Base-by-base conservation (phyloP, 116 monocot species). In the Dioscorea cayenensis region DNA sequence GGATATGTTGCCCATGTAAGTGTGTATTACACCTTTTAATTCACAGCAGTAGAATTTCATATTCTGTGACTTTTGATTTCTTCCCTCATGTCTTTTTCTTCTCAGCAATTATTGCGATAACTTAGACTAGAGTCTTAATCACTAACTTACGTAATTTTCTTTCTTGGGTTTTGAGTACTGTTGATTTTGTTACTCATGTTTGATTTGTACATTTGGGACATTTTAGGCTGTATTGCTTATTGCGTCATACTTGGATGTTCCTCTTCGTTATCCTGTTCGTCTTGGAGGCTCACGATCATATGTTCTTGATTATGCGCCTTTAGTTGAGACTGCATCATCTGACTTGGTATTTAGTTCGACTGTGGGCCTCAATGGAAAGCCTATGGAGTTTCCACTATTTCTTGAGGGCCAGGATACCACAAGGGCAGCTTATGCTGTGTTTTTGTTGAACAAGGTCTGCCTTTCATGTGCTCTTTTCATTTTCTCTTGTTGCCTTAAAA, bases 1-100 rank as follows among this genome's bases (percentile, higher is more conserved):
- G 99, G 99, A 65, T 99, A 89, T 87, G 79, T 87, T 73, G 94
- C 99, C 22, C 94, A 94, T 87, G 99, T 99, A 85, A 84, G 94
- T 71, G 4, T 60, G 43, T 23, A 18, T 62, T 65, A 71, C 69
- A 11, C 62, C 7, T 35, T 49, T 16, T 55, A 55, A 16, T 16
- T 55, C n/a, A 55, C 55, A 55, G 16, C n/a, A 55, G 19, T n/a
- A 55, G 2, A 55, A 5, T 3, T 52, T 8, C 2, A 55, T 5
- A 55, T 12, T 63, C 25, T 27, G 21, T 48, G 28, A 28, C 25
- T 28, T 55, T 66, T 68, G 14, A 69, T 29, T 69, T 48, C 21
- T 60, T 43, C 60, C 28, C 59, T 29, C 17, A 18, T 66, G 2
- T 59, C 0, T 67, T 55, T 16, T 55, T 55, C 55, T 19, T 55